Conservation (phyloP, 139 green algal species). For the Cymbomonas tetramitiformis region DNA sequence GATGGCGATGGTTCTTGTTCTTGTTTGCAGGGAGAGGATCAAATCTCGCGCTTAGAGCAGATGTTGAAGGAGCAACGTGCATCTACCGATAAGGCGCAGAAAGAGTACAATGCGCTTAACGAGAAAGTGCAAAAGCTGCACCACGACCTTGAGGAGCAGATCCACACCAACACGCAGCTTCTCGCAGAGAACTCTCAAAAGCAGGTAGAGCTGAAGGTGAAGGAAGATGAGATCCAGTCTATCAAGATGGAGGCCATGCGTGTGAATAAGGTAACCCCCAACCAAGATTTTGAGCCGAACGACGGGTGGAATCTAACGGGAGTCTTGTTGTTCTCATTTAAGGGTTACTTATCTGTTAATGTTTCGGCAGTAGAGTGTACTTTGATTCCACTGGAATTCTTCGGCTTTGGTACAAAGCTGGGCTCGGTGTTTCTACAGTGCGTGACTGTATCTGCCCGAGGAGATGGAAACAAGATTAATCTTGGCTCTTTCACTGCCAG, state of each 20-base stretch:
- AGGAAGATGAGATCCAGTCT: constrained; percentile 56
- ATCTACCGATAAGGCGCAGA: constrained; percentile 53
- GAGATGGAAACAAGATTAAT: too few relatives aligned
- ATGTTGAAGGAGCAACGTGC: constrained; percentile 49
- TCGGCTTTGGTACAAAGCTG: too few relatives aligned
- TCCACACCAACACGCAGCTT: constrained; percentile 72
- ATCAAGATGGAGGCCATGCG: constrained; percentile 47
- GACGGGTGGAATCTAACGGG: too few relatives aligned
- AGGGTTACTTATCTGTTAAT: too few relatives aligned
- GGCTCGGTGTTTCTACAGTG: too few relatives aligned
- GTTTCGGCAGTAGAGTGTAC: too few relatives aligned
- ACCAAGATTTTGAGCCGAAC: too few relatives aligned
- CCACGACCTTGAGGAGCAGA: constrained; percentile 71
- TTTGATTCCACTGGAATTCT: too few relatives aligned
- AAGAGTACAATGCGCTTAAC: constrained; percentile 69
- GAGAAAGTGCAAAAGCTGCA: constrained; percentile 76
- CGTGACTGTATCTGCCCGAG: too few relatives aligned
- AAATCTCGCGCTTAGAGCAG: constrained; percentile 38
- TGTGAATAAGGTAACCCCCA: constrained; percentile 51
- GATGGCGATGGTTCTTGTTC: too few relatives aligned
- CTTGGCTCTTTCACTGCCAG: too few relatives aligned
- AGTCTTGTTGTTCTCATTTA: too few relatives aligned
- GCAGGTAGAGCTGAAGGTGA: constrained; percentile 65
- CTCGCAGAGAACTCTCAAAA: constrained; percentile 63
- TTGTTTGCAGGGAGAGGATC: constrained; percentile 40